Evolutionary conservation across 306 rosid genomes (phyloP).

Genomic region (Fragaria vesca): DNA sequence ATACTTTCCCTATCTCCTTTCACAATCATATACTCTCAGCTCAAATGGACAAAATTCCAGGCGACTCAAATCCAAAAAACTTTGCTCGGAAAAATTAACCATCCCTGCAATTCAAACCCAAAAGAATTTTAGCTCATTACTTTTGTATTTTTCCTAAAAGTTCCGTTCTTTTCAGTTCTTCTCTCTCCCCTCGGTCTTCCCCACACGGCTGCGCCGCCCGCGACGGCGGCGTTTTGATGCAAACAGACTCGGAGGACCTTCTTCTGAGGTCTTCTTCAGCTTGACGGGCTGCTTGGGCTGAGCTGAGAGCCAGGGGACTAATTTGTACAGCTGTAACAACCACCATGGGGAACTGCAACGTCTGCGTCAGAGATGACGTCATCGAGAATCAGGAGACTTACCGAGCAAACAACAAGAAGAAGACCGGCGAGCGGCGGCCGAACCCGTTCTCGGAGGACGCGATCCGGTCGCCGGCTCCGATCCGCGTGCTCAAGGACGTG

Average conservation of each 20-base stretch:
- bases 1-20: no score
- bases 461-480: slow-evolving; percentile 57
- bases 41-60: neutral
- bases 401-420: slow-evolving; percentile 20
- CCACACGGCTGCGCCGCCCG: slow-evolving; percentile 7
- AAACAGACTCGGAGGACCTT: neutral
- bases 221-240: neutral
- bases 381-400: slow-evolving; percentile 28
- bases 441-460: slow-evolving; percentile 55
- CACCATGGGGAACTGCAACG: slow-evolving; percentile 88
- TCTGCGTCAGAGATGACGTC: slow-evolving; percentile 50
- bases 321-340: neutral
- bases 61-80: neutral
- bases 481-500: slow-evolving; percentile 83
- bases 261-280: neutral
- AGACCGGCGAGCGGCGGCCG: slow-evolving; percentile 37
- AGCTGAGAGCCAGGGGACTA: neutral
- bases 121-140: neutral
- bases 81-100: neutral
- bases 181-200: neutral
- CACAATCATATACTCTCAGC: neutral
- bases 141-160: neutral
- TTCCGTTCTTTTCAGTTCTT: neutral
- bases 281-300: neutral
- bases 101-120: neutral